Conservation (phyloP, 805 yeast species). For the Cyberlindnera euphorbiiphila region DNA sequence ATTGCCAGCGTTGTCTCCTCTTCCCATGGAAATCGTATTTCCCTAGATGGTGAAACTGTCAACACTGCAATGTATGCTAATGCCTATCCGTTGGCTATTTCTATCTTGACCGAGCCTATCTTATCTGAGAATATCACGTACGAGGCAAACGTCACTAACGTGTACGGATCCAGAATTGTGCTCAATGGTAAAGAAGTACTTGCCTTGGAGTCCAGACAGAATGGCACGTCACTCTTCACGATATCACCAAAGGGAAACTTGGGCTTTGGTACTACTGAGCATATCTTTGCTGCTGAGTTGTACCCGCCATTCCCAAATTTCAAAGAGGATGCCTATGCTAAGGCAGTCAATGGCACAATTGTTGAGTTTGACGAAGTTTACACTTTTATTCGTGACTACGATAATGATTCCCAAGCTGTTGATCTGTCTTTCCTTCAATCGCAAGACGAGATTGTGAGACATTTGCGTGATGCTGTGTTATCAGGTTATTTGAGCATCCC, state of each 20-base stretch:
- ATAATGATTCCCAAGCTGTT: neutral
- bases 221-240: constrained; percentile 43
- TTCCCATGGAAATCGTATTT: constrained; percentile 12
- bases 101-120: constrained; percentile 16
- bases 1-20: constrained; percentile 19
- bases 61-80: constrained; percentile 14
- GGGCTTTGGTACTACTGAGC: constrained; percentile 40
- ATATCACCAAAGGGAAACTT: constrained; percentile 42
- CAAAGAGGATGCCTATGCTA: constrained; percentile 33
- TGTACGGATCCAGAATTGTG: constrained; percentile 19
- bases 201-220: constrained; percentile 31
- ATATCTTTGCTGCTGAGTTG: constrained; percentile 26
- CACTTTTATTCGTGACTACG: constrained; percentile 1
- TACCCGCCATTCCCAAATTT: constrained; percentile 22
- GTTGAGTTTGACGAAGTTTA: constrained; percentile 18
- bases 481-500: constrained; percentile 2
- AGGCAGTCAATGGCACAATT: constrained; percentile 34
- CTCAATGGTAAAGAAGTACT: constrained; percentile 22
- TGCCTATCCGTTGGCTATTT: constrained; percentile 19
- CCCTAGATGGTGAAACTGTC: constrained; percentile 12
- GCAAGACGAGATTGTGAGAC: constrained; percentile 4
- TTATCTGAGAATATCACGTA: constrained; percentile 14
- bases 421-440: neutral
- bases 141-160: constrained; percentile 20
- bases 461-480: constrained; percentile 5